Base-by-base conservation (phyloP, 1,139 yeast species). In the Groenewaldozyma sp. region DNA sequence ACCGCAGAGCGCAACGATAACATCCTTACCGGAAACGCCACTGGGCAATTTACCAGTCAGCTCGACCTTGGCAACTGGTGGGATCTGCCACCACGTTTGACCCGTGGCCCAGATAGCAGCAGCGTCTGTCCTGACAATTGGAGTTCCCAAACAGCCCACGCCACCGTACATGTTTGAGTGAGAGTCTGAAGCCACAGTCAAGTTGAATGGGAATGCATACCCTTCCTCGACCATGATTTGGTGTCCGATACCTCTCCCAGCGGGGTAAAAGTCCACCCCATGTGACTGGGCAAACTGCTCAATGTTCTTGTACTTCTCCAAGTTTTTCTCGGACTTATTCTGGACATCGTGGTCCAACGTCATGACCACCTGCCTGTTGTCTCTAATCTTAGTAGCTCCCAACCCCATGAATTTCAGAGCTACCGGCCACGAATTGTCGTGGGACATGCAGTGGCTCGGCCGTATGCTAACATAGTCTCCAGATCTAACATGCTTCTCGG, bases 1-100 rank as follows among this genome's bases (percentile, higher is more conserved):
- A 39, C 98, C 98, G 68, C 99, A 91, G 38, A 91, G 71, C 1
- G 97, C 91, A 22, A 93, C 94, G 58, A 91, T 93, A 38, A 93
- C 93, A 64, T 91, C 99, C 62, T 91, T 91, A 49, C 99, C 99
- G 6, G 95, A 78, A 14, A 84, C 88, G 18, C 96, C 96, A 41
- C 72, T 66, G 17, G 93, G 95, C 44, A 91, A 73, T 49, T 74
- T 64, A 33, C 96, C 96, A 49, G 73, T 71, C 43, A 91, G 71
- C 61, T 84, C 94, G 10, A 91, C 97, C 56, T 79, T 78, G 31
- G 98, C 98, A 18, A 91, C 97, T 1, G 98, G 98, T 3, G 99
- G 99, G 44, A 91, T 84, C 74, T 93, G 98, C 98, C 98, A 91
- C 99, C 99, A 91, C 3, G 98, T 93, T 65, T 86, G 94, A 34